Evolutionary conservation across 2,329 filamentous ascomycete genomes (phyloP).

Genomic region (Cytospora mali): DNA sequence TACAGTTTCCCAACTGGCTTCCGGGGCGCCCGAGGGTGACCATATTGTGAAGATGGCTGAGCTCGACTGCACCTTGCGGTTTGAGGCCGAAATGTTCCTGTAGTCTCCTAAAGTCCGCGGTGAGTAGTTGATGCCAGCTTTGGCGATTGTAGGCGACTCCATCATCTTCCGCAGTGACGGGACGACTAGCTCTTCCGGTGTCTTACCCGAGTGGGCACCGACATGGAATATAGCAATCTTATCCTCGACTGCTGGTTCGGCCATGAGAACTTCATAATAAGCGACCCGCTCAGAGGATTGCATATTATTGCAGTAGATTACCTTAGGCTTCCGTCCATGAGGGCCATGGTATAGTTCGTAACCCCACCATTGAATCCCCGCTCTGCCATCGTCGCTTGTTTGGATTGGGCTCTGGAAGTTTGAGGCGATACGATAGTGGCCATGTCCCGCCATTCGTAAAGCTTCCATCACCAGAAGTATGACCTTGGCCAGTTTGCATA

Average conservation of each 20-base stretch:
- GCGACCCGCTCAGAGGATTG: slow-evolving; percentile 3
- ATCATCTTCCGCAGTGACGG: slow-evolving; percentile 1
- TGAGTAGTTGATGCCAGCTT: slow-evolving; percentile 17
- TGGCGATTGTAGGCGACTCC: neutral
- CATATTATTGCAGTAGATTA: slow-evolving; percentile 1
- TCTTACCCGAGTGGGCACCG: slow-evolving; percentile 27
- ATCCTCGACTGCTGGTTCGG: neutral
- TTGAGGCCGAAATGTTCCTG: neutral
- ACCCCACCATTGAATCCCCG: slow-evolving; percentile 1
- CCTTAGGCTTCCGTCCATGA: slow-evolving; percentile 4
- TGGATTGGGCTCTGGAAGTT: neutral
- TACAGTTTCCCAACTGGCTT: slow-evolving; percentile 17
- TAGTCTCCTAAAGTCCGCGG: slow-evolving; percentile 12
- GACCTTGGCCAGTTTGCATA: neutral
- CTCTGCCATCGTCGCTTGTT: neutral
- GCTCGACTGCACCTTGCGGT: slow-evolving; percentile 10
- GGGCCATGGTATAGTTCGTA: slow-evolving; percentile 11
- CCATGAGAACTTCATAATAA: neutral
- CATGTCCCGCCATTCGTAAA: slow-evolving; percentile 2
- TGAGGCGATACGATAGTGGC: neutral
- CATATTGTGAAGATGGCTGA: slow-evolving; percentile 16
- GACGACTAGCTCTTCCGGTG: neutral
- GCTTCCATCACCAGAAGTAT: neutral
- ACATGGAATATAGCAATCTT: slow-evolving; percentile 12
- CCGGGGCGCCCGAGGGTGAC: neutral